phyloP scores from a whole-genome alignment of 2,329 filamentous ascomycete species.

The Harringtonia lauricola region DNA sequence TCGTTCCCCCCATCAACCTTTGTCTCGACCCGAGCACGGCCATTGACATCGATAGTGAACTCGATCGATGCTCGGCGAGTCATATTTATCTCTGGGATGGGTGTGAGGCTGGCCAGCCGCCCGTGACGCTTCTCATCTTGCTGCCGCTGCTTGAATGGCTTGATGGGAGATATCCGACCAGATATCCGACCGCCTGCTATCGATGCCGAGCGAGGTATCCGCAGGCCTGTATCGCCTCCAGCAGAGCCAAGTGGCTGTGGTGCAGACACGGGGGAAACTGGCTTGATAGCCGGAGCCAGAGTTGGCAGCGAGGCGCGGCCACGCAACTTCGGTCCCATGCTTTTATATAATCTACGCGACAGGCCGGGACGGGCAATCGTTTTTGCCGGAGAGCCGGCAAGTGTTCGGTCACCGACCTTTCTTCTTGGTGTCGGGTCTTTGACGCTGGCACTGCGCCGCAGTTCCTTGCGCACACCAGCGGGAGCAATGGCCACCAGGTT shows the following conservation, averaged over 20 bases:
- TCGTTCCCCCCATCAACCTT: conserved; percentile 30
- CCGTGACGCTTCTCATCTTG: conserved; percentile 26
- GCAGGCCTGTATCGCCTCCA: conserved; percentile 13
- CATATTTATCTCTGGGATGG: conserved; percentile 39
- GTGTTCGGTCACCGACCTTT: conserved; percentile 29
- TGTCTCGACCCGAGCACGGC: conserved; percentile 45
- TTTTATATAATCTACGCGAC: conserved; percentile 44
- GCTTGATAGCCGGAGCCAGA: conserved; percentile 33
- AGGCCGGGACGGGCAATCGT: conserved; percentile 34
- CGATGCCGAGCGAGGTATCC: conserved; percentile 23
- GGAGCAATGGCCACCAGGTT: conserved; percentile 18
- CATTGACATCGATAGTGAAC: conserved; percentile 52
- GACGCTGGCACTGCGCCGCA: conserved; percentile 34
- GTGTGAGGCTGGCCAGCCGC: conserved; percentile 39
- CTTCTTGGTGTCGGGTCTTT: conserved; percentile 29
- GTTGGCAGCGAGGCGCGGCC: conserved; percentile 31
- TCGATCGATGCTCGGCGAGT: conserved; percentile 44
- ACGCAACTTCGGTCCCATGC: conserved; percentile 31
- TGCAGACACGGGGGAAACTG: conserved; percentile 11
- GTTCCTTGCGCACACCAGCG: conserved; percentile 21
- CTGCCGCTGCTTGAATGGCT: conserved; percentile 31
- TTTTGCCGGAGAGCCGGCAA: conserved; percentile 41
- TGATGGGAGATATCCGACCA: conserved; percentile 42
- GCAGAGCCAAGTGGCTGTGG: neutral
- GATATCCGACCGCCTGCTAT: conserved; percentile 25